A percentile compares a stretch with the other conserved stretches of the same genome.
phyloP scores from a whole-genome alignment of 139 green algal genomes.

The Ettlia oleoabundans region DNA sequence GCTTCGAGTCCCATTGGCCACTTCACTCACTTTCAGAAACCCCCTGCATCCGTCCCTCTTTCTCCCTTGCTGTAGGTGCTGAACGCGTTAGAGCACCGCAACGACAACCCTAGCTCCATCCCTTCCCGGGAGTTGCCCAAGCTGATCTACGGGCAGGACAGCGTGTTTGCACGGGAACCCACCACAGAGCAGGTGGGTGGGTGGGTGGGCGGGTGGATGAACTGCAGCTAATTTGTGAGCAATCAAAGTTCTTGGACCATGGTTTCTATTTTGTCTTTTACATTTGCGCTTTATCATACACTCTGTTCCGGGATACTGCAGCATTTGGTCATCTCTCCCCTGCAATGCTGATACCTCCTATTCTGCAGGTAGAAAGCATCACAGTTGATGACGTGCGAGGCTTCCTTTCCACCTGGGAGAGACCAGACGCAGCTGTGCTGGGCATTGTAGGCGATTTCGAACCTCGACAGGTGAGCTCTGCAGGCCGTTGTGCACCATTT shows the following conservation, averaged over 20 bases:
- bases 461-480: neutral
- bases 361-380: conserved; percentile 34
- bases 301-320: too few species aligned
- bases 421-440: conserved; percentile 76
- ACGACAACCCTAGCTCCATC: conserved; percentile 60
- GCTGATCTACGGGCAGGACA: conserved; percentile 76
- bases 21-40: too few species aligned
- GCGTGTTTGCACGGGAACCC: conserved; percentile 69
- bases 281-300: too few species aligned
- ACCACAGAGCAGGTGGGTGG: conserved; percentile 24
- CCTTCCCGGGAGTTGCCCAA: conserved; percentile 57
- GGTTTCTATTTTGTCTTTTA: too few species aligned
- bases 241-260: too few species aligned
- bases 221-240: too few species aligned
- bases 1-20: too few species aligned
- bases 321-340: too few species aligned
- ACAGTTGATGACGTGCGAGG: conserved; percentile 37
- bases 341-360: too few species aligned
- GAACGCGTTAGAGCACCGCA: conserved; percentile 70
- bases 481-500: too few species aligned
- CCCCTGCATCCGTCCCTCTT: too few species aligned
- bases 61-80: conserved; percentile 41
- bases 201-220: neutral
- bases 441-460: conserved; percentile 81
- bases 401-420: conserved; percentile 53